Conservation (phyloP, 345 rosid species). For the Xanthoceras sorbifolium region DNA sequence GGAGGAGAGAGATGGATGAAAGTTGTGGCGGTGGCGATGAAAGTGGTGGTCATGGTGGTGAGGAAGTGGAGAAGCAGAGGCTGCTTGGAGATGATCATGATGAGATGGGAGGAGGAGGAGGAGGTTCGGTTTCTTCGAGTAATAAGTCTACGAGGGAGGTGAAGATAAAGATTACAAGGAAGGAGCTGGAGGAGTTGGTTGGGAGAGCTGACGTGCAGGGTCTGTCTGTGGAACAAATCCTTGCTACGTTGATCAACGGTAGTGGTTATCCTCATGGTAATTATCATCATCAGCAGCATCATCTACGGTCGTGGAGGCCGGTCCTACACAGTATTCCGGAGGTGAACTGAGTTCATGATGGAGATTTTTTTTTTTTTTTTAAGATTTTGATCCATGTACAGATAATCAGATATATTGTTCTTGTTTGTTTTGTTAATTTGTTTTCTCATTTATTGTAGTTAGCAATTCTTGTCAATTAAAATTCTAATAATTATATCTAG, state of each 20-base stretch:
- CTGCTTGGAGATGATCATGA: constrained; percentile 25
- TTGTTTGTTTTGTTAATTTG: not conserved
- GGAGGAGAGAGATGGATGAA: not conserved
- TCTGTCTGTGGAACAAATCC: constrained; percentile 40
- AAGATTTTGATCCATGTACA: constrained; percentile 2
- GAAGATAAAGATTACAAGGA: constrained; percentile 73
- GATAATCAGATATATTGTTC: not conserved
- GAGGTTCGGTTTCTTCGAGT: constrained; percentile 9
- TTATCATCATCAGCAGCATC: constrained; percentile 16
- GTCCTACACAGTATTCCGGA: constrained; percentile 78
- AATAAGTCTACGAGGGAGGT: constrained; percentile 30
- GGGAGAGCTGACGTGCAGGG: constrained; percentile 44
- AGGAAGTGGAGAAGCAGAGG: constrained; percentile 19
- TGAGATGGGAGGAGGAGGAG: no score
- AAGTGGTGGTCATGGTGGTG: not conserved
- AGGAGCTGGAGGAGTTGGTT: constrained; percentile 58
- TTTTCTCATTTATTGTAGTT: not conserved
- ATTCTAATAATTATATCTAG: no score
- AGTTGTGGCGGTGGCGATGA: not conserved
- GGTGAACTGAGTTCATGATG: constrained; percentile 27
- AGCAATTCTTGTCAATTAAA: not conserved
- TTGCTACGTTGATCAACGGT: constrained; percentile 26
- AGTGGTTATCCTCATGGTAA: not conserved
- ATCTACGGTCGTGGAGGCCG: constrained; percentile 61
- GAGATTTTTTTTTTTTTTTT: no score